These are phyloP conservation scores for Peniophora sp. DNA, from an alignment of 1,284 basidiomycete genomes.

Conservation along the genomic window DNA sequence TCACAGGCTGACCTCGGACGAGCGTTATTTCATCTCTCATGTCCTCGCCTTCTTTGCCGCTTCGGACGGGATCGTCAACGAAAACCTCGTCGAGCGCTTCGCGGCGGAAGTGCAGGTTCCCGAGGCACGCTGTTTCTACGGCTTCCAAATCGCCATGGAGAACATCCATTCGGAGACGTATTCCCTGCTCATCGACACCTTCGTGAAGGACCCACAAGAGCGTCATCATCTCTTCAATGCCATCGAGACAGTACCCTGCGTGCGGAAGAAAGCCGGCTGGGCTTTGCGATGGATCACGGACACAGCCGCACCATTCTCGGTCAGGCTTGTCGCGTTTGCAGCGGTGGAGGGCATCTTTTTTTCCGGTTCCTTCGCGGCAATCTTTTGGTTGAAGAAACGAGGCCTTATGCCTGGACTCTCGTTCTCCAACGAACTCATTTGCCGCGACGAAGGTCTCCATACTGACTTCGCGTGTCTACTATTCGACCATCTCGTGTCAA, in stretches of 20 bases:
- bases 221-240: constrained; percentile 90
- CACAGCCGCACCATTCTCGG: constrained; percentile 75
- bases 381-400: constrained; percentile 99
- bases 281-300: constrained; percentile 92
- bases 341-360: constrained; percentile 99
- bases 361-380: constrained; percentile 89
- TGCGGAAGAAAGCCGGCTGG: constrained; percentile 92
- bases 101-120: constrained; percentile 91
- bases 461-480: constrained; percentile 97
- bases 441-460: constrained; percentile 96
- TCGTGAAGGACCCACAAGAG: constrained; percentile 85
- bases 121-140: constrained; percentile 97
- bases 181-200: constrained; percentile 96
- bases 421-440: constrained; percentile 97
- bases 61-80: constrained; percentile 97
- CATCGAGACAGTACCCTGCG: constrained; percentile 89
- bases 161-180: constrained; percentile 97
- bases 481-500: constrained; percentile 44
- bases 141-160: constrained; percentile 99
- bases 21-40: constrained; percentile 94
- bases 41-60: constrained; percentile 97
- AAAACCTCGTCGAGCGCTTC: constrained; percentile 94
- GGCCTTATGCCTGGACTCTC: constrained; percentile 97
- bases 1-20: constrained; percentile 86
- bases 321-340: constrained; percentile 94